A percentile compares a stretch with the other conserved stretches of the same genome.
Conservation (phyloP, 2,329 filamentous ascomycete species). For the Cladorrhinum sp. region DNA sequence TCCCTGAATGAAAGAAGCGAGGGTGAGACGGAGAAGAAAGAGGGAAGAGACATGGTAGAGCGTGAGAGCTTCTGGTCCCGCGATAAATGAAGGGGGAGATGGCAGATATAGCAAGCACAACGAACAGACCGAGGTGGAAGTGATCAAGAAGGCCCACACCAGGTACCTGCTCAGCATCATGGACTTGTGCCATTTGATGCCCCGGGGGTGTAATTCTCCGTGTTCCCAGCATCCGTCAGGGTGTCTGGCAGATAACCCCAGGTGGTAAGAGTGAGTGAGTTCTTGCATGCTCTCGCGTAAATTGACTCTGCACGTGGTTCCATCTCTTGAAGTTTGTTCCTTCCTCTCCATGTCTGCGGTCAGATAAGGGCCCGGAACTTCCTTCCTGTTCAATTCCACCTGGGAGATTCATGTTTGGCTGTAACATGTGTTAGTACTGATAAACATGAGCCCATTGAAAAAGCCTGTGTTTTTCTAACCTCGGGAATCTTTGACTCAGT, state of each 20-base stretch:
- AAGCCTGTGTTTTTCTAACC: not conserved
- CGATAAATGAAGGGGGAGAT: conserved; percentile 2
- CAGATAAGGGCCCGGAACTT: not conserved
- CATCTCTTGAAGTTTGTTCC: not conserved
- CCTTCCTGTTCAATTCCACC: not conserved
- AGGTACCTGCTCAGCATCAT: no score
- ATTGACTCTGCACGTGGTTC: not conserved
- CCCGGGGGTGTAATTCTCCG: conserved; percentile 11
- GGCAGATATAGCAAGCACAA: conserved; percentile 24
- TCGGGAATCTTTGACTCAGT: not conserved
- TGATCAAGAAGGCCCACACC: no score
- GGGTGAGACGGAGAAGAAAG: not conserved
- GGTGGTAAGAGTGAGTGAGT: not conserved
- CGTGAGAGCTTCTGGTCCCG: not conserved
- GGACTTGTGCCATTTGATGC: not conserved
- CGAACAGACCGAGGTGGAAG: not conserved
- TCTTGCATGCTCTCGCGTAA: not conserved
- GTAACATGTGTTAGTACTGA: not conserved
- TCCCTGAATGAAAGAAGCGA: not conserved
- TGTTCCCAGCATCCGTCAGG: not conserved
- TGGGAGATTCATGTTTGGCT: not conserved
- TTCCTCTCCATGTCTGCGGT: not conserved
- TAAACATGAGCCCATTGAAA: not conserved
- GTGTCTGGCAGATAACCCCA: not conserved
- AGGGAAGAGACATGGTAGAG: not conserved